A percentile compares a stretch with the other conserved stretches of the same genome.
Conservation (phyloP, 2,329 filamentous ascomycete species). For the Ophiostoma sp. region DNA sequence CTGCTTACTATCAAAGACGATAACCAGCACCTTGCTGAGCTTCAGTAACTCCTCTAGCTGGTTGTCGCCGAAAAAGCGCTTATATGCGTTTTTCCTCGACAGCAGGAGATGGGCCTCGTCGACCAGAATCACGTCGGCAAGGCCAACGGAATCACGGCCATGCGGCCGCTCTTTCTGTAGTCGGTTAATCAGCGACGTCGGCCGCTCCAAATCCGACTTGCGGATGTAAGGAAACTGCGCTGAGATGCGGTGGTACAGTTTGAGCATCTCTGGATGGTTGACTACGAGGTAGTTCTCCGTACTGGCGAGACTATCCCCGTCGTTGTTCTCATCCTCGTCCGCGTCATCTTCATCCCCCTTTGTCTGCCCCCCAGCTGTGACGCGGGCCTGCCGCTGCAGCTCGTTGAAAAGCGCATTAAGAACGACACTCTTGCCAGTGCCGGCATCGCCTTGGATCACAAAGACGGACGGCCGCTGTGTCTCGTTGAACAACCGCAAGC, state of each 20-base stretch:
- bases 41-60: neutral
- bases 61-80: constrained; percentile 1
- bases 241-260: neutral
- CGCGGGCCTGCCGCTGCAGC: neutral
- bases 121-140: neutral
- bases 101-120: neutral
- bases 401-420: neutral
- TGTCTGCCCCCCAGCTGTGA: neutral
- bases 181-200: neutral
- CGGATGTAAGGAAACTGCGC: neutral
- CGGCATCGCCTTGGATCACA: neutral
- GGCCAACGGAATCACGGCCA: neutral
- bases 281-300: neutral
- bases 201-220: neutral
- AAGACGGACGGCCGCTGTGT: neutral
- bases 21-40: neutral
- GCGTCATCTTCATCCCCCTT: neutral
- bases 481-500: neutral
- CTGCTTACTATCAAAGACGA: neutral
- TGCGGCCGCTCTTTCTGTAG: neutral
- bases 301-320: neutral
- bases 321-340: too few species aligned
- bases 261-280: neutral
- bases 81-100: neutral
- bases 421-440: neutral